Conservation (phyloP, 164 flowering plant genomes). For the Magnolia officinalis region DNA sequence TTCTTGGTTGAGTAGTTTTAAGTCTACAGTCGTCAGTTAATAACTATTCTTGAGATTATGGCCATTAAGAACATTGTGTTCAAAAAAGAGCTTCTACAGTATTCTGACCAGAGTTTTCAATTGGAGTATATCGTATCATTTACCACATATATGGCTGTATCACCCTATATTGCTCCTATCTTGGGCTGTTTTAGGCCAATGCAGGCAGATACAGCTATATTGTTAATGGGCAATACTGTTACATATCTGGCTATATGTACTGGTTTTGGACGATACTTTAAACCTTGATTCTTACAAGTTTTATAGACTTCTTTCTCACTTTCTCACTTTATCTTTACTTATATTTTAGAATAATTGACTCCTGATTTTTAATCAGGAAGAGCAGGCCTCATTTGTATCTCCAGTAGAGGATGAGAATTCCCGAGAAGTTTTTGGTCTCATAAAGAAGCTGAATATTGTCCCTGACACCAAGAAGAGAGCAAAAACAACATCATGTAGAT, state of each 20-base stretch:
- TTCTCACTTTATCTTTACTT: not conserved
- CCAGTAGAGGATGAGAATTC: constrained; percentile 66
- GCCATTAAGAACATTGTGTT: not conserved
- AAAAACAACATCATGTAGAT: constrained; percentile 53
- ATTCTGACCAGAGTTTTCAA: too few species aligned
- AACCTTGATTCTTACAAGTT: too few species aligned
- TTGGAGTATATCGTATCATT: too few species aligned
- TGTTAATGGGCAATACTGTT: too few species aligned
- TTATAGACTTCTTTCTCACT: too few species aligned
- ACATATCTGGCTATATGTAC: too few species aligned
- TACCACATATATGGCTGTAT: too few species aligned
- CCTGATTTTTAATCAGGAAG: constrained; percentile 41
- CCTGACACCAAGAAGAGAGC: constrained; percentile 57
- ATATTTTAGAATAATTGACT: not conserved
- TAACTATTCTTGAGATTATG: not conserved
- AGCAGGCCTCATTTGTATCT: constrained; percentile 36
- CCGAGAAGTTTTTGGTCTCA: constrained; percentile 76
- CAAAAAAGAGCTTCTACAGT: too few species aligned
- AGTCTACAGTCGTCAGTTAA: not conserved
- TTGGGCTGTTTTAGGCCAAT: too few species aligned
- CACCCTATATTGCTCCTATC: too few species aligned
- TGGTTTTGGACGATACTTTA: too few species aligned
- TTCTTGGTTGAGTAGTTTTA: not conserved
- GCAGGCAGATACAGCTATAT: too few species aligned
- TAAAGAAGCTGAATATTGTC: constrained; percentile 72